Evolutionary conservation across 768 basidiomycete species (phyloP), one percentile per base, ranked within the genome.

Genomic region (Trametes villosa): DNA sequence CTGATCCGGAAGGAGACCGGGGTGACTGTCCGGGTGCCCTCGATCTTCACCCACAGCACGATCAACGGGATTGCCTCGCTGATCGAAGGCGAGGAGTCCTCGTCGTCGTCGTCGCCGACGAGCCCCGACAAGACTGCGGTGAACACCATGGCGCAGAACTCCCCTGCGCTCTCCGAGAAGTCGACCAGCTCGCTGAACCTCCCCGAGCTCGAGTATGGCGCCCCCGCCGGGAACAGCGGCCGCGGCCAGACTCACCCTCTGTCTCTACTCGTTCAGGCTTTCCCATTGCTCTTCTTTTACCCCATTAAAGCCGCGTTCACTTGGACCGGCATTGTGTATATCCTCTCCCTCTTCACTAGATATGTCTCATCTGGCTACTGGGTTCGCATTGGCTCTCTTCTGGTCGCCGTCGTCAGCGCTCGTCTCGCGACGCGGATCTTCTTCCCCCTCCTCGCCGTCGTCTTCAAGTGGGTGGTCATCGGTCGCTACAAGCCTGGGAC

Each of bases 401-500:
- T 80, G 2, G 46, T 65, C 1, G 70, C 79, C 1, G 77, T 81
- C 51, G 33, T 74, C 30, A 62, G 65, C 30, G 77, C 78, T 1
- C 68, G 79, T 26, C 50, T 78, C 8, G 59, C 66, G 5, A 71
- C 72, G 13, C 70, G 77, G 20, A 70, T 77, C 45, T 57, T 78
- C 26, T 75, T 73, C 31, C 81, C 81, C 2, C 29, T 81, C 18
- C 59, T 67, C 5, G 73, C 79, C 2, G 79, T 81, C 49, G n/a
- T 70, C 9, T 77, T 80, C 75, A 81, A 82, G 50, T 82, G 81
- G 80, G 42, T 76, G 31, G 71, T 81, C 50, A 80, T 82, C 45
- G 79, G 81, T 2, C 69, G 68, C 36, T 79, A 81, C 70, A 76
- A 67, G 59, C 66, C 68, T 1, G 68, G 67, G n/a, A 62, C 46